These are phyloP conservation scores for Phytophthora ramorum DNA, from an alignment of 352 stramenopile species.

Conservation along the genomic window DNA sequence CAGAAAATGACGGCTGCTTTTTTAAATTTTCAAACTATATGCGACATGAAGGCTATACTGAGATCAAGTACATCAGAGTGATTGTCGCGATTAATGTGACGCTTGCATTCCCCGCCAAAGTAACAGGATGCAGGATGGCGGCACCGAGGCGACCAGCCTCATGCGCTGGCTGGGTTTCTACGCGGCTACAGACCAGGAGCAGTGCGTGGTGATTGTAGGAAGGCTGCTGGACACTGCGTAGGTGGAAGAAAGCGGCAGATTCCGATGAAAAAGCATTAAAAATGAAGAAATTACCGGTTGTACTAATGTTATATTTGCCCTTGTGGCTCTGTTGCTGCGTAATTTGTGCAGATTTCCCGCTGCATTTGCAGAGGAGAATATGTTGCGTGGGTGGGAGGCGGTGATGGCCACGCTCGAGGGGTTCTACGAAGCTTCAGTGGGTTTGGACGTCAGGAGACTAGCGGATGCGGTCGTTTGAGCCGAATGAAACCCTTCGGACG, in stretches of 20 bases:
- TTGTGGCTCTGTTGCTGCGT: not conserved
- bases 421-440: slow-evolving; percentile 56
- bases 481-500: slow-evolving; percentile 13
- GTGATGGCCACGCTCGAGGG: slow-evolving; percentile 41
- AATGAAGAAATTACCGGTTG: not conserved
- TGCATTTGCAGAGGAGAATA: not conserved
- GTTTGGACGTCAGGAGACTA: slow-evolving; percentile 29
- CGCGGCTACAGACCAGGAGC: slow-evolving; percentile 1
- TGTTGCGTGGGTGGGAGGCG: not conserved
- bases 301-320: slow-evolving; percentile 29
- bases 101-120: slow-evolving; percentile 25
- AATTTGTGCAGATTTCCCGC: slow-evolving; percentile 21
- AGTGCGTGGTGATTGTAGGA: slow-evolving; percentile 4
- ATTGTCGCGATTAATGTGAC: slow-evolving; percentile 18
- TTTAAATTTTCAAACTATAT: slow-evolving; percentile 32
- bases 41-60: slow-evolving; percentile 17
- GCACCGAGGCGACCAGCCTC: slow-evolving; percentile 36
- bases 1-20: not conserved
- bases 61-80: slow-evolving; percentile 13
- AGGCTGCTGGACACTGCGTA: slow-evolving; percentile 31
- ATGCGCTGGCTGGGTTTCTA: slow-evolving; percentile 46
- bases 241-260: not conserved
- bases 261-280: not conserved
- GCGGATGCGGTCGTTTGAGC: slow-evolving; percentile 16
- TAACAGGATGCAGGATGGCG: slow-evolving; percentile 12